Conservation (phyloP, 2,329 filamentous ascomycete genomes). For the Akanthomyces muscarius region DNA sequence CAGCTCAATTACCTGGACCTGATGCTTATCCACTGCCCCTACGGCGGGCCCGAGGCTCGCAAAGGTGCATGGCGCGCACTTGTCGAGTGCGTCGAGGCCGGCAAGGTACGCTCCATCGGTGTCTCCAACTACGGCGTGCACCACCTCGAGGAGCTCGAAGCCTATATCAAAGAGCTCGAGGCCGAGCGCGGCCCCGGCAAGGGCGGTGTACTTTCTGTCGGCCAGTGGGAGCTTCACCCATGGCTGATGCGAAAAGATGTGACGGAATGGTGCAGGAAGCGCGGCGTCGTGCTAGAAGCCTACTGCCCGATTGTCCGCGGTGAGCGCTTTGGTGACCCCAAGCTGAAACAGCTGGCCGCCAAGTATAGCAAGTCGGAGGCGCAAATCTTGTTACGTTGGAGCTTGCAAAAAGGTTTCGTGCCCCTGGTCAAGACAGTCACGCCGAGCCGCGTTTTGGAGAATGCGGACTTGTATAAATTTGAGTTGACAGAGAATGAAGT, state of each 20-base stretch:
- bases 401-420: conserved; percentile 71
- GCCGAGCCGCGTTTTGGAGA: conserved; percentile 61
- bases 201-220: conserved; percentile 72
- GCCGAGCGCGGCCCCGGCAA: conserved; percentile 54
- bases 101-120: conserved; percentile 58
- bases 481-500: conserved; percentile 52
- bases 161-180: conserved; percentile 58
- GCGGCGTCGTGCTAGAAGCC: conserved; percentile 59
- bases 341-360: conserved; percentile 59
- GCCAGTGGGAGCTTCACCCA: conserved; percentile 86
- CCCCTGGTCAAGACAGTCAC: conserved; percentile 73
- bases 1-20: conserved; percentile 65
- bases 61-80: conserved; percentile 60
- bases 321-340: conserved; percentile 65
- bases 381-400: conserved; percentile 77
- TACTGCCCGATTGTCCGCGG: conserved; percentile 62
- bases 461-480: conserved; percentile 54
- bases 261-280: conserved; percentile 67
- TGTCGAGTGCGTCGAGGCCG: conserved; percentile 59
- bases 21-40: conserved; percentile 59
- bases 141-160: conserved; percentile 58
- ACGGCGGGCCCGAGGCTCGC: conserved; percentile 51
- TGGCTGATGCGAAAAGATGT: conserved; percentile 82
- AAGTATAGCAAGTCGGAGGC: conserved; percentile 72
- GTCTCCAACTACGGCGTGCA: conserved; percentile 64